Evolutionary conservation across 2,329 filamentous ascomycete genomes (phyloP).

Genomic region (Zarea fungicola): DNA sequence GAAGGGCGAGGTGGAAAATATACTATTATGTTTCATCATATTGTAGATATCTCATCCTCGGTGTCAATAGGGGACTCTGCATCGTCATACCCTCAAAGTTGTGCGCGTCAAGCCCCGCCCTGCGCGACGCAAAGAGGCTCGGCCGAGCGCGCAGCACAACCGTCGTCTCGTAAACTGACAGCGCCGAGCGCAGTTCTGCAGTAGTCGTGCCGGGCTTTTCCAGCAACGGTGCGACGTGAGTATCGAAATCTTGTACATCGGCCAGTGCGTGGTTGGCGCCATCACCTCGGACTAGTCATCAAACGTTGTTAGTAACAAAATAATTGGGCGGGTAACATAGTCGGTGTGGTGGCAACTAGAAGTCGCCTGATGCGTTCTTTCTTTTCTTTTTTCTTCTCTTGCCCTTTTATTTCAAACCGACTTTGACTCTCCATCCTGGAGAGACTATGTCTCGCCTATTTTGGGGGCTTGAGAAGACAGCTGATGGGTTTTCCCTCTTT

Average conservation of each 20-base stretch:
- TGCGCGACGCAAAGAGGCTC: constrained; percentile 44
- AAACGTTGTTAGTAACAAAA: no score
- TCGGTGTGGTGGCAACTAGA: no score
- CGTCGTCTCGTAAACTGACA: constrained; percentile 39
- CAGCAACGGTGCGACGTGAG: constrained; percentile 23
- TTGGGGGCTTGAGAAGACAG: neutral
- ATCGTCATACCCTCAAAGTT: constrained; percentile 38
- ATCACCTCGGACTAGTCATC: constrained; percentile 47
- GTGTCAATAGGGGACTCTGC: constrained; percentile 33
- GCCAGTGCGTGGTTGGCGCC: constrained; percentile 52
- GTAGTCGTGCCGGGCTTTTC: neutral
- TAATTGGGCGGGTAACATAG: no score
- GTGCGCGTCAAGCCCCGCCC: constrained; percentile 51
- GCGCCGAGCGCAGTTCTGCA: constrained; percentile 20
- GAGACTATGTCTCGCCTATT: neutral
- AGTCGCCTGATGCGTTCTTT: neutral
- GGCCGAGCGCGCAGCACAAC: constrained; percentile 38
- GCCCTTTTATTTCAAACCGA: no score
- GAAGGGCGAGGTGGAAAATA: no score
- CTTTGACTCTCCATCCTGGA: neutral
- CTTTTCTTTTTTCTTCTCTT: no score
- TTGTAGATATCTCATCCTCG: constrained; percentile 29
- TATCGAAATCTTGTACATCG: constrained; percentile 42
- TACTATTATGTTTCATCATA: no score
- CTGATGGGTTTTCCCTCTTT: neutral